These are phyloP conservation scores for Clarireedia monteithiana DNA, from an alignment of 2,329 filamentous ascomycete genomes.

Conservation along the genomic window DNA sequence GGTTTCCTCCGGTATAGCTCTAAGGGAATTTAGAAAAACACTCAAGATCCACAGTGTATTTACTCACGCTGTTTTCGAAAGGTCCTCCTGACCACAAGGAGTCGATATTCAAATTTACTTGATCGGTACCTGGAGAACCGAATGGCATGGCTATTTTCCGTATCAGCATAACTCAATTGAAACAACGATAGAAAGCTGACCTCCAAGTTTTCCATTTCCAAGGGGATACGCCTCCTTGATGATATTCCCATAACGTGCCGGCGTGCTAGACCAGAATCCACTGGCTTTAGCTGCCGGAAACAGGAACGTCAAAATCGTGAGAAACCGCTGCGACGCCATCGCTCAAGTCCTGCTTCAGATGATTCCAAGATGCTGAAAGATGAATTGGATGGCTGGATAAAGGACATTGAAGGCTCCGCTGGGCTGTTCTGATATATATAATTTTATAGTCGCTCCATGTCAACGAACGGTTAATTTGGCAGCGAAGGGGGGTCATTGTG, in stretches of 20 bases:
- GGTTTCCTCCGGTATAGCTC: conserved; percentile 39
- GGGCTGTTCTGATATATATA: no score
- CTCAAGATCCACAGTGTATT: not conserved
- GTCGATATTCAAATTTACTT: conserved; percentile 43
- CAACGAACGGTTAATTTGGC: no score
- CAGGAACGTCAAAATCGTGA: no score
- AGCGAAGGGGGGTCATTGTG: no score
- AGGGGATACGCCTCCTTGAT: conserved; percentile 36
- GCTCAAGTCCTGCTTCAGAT: no score
- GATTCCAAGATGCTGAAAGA: no score
- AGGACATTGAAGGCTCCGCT: no score
- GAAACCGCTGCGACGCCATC: no score
- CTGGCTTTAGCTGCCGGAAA: no score
- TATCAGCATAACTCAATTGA: not conserved
- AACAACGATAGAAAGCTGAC: conserved; percentile 16
- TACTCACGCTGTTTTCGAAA: conserved; percentile 30
- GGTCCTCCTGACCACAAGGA: conserved; percentile 36
- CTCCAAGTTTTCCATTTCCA: conserved; percentile 42
- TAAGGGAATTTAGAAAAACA: not conserved
- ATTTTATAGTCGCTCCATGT: no score
- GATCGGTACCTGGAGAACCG: conserved; percentile 32
- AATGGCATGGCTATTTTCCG: conserved; percentile 32
- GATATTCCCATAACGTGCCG: conserved; percentile 16
- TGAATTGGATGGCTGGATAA: no score
- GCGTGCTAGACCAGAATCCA: conserved; percentile 13